Evolutionary conservation across 2,329 filamentous ascomycete species (phyloP), one percentile per base, ranked within the genome.

Genomic region (Aureobasidium sp.): DNA sequence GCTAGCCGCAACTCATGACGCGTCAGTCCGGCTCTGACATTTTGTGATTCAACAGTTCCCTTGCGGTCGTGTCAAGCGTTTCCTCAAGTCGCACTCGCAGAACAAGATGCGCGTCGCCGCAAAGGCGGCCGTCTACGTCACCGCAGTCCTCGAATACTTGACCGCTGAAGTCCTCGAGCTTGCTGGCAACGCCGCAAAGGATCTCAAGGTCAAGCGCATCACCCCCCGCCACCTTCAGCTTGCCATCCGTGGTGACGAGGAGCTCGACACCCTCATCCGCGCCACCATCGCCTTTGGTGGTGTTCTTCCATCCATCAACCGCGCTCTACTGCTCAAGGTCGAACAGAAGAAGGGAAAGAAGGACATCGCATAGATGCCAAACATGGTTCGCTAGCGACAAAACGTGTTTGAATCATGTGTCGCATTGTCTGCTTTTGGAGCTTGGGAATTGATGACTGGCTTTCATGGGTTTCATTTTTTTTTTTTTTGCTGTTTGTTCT

Each of bases 21-120:
- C 68, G 62, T 54, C 61, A 67, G 67, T 37, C 67, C 63, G 30
- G 47, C n/a, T 45, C 32, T 27, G 4, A 55, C 36, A 13, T 30
- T 10, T 30, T 48, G 27, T 15, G 6, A 16, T 48, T 8, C 27
- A 48, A 39, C 74, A 99, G 94, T 99, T 99, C 77, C 94, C 94
- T 65, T 99, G 94, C 76, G 94, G 94, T 79, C 94, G 94, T 88
- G 94, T 99, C 79, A 99, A 99, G 89, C 92, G 94, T 81, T 97
- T 97, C 82, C 83, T 99, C 75, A 97, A 97, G 86, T 91, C 91
- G 78, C 97, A 97, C 81, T 97, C 94, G 54, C 94, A 97, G 76
- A 95, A 97, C 81, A 97, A 97, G 83, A 97, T 97, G 90, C 93
- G 94, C 78, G 95, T 99, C 68, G 94, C 94, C 71, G 94, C 93